Conservation (phyloP, 495 filamentous ascomycete species). For the Xylaria intraflava region DNA sequence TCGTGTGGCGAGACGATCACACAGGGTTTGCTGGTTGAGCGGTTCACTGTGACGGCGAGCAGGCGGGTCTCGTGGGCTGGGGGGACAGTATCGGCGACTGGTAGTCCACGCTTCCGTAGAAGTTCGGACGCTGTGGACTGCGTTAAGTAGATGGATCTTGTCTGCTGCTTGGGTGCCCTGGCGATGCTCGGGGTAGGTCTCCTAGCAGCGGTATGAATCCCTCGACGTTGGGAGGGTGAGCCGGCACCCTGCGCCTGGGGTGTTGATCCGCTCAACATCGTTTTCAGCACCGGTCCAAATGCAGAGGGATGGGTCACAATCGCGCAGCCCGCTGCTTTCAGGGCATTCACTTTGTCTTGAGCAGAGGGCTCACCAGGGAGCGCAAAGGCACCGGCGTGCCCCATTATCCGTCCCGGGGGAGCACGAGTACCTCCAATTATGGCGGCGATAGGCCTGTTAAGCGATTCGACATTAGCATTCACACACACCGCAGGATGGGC, state of each 20-base stretch:
- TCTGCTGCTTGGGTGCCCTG: not conserved
- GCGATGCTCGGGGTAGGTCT: not conserved
- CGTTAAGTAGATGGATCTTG: conserved; percentile 52
- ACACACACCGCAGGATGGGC: not conserved
- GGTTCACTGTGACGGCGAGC: conserved; percentile 60
- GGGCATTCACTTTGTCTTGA: conserved; percentile 56
- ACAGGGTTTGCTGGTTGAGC: conserved; percentile 56
- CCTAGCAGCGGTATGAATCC: conserved; percentile 34
- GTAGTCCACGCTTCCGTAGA: conserved; percentile 47
- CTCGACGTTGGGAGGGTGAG: conserved; percentile 35
- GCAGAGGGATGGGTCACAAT: conserved; percentile 78
- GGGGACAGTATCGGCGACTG: conserved; percentile 36
- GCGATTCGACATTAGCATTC: not conserved
- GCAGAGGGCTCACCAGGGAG: conserved; percentile 61
- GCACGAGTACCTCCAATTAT: conserved; percentile 67
- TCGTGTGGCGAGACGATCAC: conserved; percentile 55
- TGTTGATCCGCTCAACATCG: conserved; percentile 20
- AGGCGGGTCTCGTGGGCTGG: conserved; percentile 23
- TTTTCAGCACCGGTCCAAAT: conserved; percentile 67
- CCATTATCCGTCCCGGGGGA: conserved; percentile 68
- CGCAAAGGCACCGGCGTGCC: conserved; percentile 78
- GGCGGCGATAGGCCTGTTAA: conserved; percentile 66
- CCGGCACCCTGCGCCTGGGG: conserved; percentile 12
- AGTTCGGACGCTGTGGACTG: conserved; percentile 53
- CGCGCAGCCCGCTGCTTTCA: conserved; percentile 63